Evolutionary conservation across 345 rosid genomes (phyloP), one percentile per base, ranked within the genome.

Genomic region (Nasturtium officinale): DNA sequence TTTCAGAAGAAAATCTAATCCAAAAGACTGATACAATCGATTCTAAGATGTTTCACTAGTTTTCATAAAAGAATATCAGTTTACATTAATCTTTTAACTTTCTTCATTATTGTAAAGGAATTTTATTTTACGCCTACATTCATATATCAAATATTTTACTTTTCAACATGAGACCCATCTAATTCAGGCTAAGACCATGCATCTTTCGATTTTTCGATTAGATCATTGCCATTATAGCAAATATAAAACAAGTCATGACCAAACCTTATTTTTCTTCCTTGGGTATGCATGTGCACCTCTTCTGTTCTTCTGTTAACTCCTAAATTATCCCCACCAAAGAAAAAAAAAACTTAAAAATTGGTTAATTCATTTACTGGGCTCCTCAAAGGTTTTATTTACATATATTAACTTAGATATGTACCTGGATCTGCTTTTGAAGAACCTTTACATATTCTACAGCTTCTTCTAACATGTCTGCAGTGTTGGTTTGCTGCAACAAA

Each of bases 381-480:
- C 47, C 17, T 63, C 67, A 64, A 10, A 10, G 43, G 23, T 21
- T 21, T 52, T 13, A 73, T 58, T 15, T 45, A 6, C 38, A 55
- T 48, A 50, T 25, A 48, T 20, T 30, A 33, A 58, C 45, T 35
- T 18, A 45, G 42, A 65, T 53, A 29, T 12, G 15, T 51, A 90
- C 97, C 97, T 88, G 83, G 74, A 90, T 87, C 76, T 90, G 89
- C 71, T 35, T 88, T 74, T 85, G 90, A 75, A 90, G 89, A 79
- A 73, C 70, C 74, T 90, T 90, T 17, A 90, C 90, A 9, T 87
- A 90, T 68, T 84, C 92, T 26, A 88, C 87, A 2, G 97, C 97
- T 78, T 88, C 92, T 33, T 87, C 92, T 67, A 90, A 70, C 94
- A 90, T 90, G 75, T 90, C 94, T 8, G 97, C 90, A 7, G 97